Evolutionary conservation across 306 rosid species (phyloP), one percentile per base, ranked within the genome.

Genomic region (Casuarina equisetifolia): DNA sequence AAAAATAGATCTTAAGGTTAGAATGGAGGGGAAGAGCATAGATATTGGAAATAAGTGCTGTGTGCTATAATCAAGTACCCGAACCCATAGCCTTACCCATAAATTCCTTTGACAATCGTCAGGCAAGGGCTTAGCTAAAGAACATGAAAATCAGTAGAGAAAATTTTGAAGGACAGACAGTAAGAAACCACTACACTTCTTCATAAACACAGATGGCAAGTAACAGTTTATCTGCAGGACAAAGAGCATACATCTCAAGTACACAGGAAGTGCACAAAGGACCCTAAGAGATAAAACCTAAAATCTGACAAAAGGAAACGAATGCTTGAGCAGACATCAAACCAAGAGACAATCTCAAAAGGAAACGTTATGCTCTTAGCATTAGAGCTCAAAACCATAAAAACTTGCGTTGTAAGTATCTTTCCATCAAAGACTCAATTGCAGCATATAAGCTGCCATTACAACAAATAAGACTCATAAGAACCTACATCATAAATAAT

Each of bases 381-480:
- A 62, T 35, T 62, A 35, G 69, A 62, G 69, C 42, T 62, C 69
- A 36, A 62, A 35, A 11, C 43, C 69, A 62, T 12, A 35, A 62
- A 32, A 32, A 62, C 69, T 9, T 62, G 0, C 9, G 16, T 44
- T 61, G 6, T 35, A 61, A 25, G 32, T 25, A 25, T 25, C 4
- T 6, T 62, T 62, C 36, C 43, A 16, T 5, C 44, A 36, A 38
- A 38, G 43, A 62, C 69, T 32, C 63, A 25, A 20, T 17, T 12
- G 68, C 68, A 61, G 68, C 38, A 77, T 38, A 67, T 53, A 46
- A 13, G 15, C 75, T 43, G 62, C 40, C 11, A 52, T 38, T 12
- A 25, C 54, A 36, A 10, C 32, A 12, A 66, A 59, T 12, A 15
- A 69, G 40, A 71, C 49, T 62, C 19, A 10, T 12, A 70, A 9